A percentile compares a stretch with the other conserved stretches of the same genome.
Evolutionary conservation across 495 filamentous ascomycete genomes (phyloP).

Genomic region (Copromyces sp.): DNA sequence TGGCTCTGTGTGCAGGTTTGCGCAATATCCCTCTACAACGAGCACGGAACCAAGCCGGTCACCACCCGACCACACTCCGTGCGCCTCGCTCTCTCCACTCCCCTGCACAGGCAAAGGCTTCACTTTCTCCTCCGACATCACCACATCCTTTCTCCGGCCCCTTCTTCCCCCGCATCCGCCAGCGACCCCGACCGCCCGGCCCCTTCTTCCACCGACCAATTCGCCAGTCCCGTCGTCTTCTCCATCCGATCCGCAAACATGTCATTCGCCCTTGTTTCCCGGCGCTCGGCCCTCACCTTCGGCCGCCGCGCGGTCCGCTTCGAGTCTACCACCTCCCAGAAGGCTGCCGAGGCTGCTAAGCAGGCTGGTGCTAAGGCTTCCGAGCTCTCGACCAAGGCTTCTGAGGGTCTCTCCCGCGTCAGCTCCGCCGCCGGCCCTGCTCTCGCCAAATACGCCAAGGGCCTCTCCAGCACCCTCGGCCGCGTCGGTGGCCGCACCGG

Average conservation of each 20-base stretch:
- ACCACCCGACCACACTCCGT: background rate
- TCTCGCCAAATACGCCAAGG: constrained; percentile 58
- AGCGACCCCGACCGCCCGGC: constrained; percentile 2
- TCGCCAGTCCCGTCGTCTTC: background rate
- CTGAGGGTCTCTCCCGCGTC: constrained; percentile 77
- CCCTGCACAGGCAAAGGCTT: background rate
- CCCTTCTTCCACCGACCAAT: background rate
- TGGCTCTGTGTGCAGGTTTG: constrained; percentile 8
- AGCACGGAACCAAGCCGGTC: constrained; percentile 1
- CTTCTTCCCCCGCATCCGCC: constrained; percentile 4
- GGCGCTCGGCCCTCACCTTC: constrained; percentile 27
- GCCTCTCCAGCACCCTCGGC: constrained; percentile 51
- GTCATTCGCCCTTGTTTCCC: constrained; percentile 23
- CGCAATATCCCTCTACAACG: constrained; percentile 17
- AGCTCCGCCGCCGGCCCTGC: constrained; percentile 69
- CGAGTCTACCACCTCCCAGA: constrained; percentile 39
- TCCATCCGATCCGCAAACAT: constrained; percentile 8
- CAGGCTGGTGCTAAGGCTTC: constrained; percentile 59
- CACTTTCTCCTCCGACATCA: background rate
- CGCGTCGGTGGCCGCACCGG: constrained; percentile 81
- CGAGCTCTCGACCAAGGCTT: constrained; percentile 62
- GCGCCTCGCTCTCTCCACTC: background rate
- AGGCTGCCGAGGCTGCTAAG: constrained; percentile 53
- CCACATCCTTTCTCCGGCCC: constrained; percentile 7
- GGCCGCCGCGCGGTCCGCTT: constrained; percentile 38